These are phyloP conservation scores for Plectosphaerella plurivora DNA, from an alignment of 2,329 filamentous ascomycete genomes.

Conservation along the genomic window DNA sequence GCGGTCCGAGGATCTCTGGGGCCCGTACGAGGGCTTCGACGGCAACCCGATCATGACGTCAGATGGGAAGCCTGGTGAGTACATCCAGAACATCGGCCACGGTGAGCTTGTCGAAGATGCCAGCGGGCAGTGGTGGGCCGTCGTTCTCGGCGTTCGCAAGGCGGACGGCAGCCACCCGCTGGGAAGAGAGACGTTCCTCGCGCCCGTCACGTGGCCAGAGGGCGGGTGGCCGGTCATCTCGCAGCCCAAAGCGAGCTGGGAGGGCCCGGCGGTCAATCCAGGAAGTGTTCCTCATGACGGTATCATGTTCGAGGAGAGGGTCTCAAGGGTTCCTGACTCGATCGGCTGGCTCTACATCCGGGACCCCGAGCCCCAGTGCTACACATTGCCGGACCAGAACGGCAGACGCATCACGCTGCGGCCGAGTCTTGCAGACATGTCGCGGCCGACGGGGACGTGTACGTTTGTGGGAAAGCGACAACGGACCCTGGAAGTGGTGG, in stretches of 20 bases:
- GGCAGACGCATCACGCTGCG: not conserved
- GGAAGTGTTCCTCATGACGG: not conserved
- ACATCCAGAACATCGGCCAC: constrained; percentile 17
- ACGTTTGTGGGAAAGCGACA: not conserved
- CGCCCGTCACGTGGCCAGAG: constrained; percentile 20
- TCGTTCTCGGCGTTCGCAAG: constrained; percentile 10
- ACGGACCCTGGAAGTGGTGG: not conserved
- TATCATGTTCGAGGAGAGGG: not conserved
- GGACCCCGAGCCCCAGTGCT: not conserved
- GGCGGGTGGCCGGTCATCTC: too few relatives aligned
- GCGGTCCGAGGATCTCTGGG: constrained; percentile 15
- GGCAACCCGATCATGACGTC: constrained; percentile 29
- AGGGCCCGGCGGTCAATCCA: not conserved
- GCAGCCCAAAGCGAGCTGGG: too few relatives aligned
- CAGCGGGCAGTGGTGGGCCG: constrained; percentile 15
- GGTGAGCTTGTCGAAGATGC: constrained; percentile 18
- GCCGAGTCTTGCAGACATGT: not conserved
- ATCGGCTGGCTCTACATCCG: not conserved
- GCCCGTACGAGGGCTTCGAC: constrained; percentile 22
- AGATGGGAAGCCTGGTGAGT: constrained; percentile 13
- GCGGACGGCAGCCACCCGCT: constrained; percentile 15
- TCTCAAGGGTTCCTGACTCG: not conserved
- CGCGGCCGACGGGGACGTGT: not conserved
- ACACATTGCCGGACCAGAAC: not conserved
- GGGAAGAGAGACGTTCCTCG: constrained; percentile 28